Base-by-base conservation (phyloP, 805 yeast genomes). In the Wickerhamomyces silvicola region DNA sequence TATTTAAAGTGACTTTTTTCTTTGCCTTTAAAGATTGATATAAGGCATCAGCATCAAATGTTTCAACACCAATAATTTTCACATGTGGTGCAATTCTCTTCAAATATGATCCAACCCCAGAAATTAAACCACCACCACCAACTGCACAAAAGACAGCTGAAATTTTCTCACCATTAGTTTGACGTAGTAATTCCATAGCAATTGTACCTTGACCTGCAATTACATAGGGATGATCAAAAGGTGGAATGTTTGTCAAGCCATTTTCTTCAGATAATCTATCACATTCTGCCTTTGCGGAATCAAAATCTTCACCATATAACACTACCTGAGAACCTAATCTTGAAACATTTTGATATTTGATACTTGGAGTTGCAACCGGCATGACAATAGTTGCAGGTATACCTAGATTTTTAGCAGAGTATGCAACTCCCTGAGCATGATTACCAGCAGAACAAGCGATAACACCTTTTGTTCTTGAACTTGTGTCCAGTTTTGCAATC, bases 151-250 rank as follows among this genome's bases (percentile, higher is more conserved):
- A 92, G 2, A 92, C 81, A 2, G 97, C 97, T 46, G 73, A 74
- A 44, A 90, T 68, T 39, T 80, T 78, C 35, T 78, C 76, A 30
- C 80, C 66, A 42, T 85, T 78, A 21, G 87, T 70, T 62, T 92
- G 99, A 56, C 96, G 76, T 34, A 92, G 63, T 17, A 92, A 64
- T 60, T 92, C 99, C 74, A 88, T 72, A 4, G 95, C 98, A 41
- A 90, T 80, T 17, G 99, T 92, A 38, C 97, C 99, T 60, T 92
- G 99, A 16, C 99, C 99, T 7, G 99, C 98, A 60, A 92, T 86
- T 43, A 92, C 96, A 46, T 80, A 85, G 2, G 99, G 99, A 52
- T 92, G 97, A 53, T 92, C 95, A 55, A 92, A 92, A 1, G 99
- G 99, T n/a, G 98, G 98, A 27, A 92, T 83, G 48, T 86, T 81